Conservation (phyloP, 306 rosid species). For the Inga laurina region DNA sequence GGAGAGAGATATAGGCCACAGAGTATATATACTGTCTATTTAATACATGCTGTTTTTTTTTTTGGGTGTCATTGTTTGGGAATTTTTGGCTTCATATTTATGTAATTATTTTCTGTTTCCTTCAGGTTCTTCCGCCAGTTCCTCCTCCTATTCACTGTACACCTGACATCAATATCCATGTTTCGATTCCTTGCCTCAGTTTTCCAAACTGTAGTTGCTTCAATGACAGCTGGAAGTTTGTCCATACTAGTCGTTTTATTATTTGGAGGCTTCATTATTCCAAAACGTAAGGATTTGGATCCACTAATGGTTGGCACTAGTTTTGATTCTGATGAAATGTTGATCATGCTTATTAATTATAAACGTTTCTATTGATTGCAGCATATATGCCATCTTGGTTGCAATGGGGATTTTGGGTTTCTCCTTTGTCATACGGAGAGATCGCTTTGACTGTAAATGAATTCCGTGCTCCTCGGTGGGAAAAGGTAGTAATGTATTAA, state of each 20-base stretch:
- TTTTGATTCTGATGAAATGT: conserved; percentile 1
- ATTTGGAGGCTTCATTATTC: conserved; percentile 60
- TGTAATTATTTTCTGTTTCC: background rate
- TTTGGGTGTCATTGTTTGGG: background rate
- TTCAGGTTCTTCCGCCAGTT: conserved; percentile 60
- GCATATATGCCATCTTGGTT: conserved; percentile 61
- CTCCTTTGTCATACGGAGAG: conserved; percentile 65
- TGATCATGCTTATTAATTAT: conserved; percentile 20
- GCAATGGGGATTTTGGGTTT: conserved; percentile 68
- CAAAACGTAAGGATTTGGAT: conserved; percentile 41
- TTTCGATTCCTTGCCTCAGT: conserved; percentile 56
- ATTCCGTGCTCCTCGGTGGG: conserved; percentile 67
- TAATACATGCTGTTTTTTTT: no score
- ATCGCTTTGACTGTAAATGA: conserved; percentile 48
- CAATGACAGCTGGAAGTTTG: conserved; percentile 39
- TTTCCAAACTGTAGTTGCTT: conserved; percentile 44
- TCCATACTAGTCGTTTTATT: conserved; percentile 30
- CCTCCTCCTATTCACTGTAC: conserved; percentile 48
- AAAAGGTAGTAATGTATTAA: conserved; percentile 43
- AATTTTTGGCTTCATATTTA: conserved; percentile 14
- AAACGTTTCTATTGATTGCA: conserved; percentile 37
- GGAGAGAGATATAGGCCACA: background rate
- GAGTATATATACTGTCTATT: background rate
- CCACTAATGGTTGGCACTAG: conserved; percentile 5
- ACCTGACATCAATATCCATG: conserved; percentile 49